These are phyloP conservation scores for Cruciata laevipes DNA, from an alignment of 257 asterid species.

Conservation along the genomic window DNA sequence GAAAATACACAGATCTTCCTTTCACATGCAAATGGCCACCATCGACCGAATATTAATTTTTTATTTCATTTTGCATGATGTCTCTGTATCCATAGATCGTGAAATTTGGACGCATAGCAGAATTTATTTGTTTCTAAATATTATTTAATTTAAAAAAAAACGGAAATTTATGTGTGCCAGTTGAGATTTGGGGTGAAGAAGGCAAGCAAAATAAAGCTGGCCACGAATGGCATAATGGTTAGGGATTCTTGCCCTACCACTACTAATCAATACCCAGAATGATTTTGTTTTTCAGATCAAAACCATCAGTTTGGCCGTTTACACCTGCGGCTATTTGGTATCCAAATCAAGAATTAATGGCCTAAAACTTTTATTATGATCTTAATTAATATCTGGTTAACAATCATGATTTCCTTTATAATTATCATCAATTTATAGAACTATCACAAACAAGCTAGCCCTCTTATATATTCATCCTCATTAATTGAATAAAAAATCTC, in stretches of 20 bases:
- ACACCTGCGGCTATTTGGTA: background rate
- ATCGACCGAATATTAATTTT: background rate
- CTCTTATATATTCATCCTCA: too few species aligned
- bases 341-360: background rate
- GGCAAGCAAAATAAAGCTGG: conserved; percentile 1
- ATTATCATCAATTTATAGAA: too few species aligned
- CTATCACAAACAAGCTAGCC: too few species aligned
- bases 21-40: background rate
- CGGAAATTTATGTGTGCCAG: background rate
- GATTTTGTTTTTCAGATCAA: background rate
- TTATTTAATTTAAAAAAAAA: background rate
- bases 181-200: background rate
- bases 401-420: too few species aligned
- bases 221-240: background rate
- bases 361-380: background rate
- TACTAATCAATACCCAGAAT: background rate
- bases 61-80: background rate
- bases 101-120: background rate
- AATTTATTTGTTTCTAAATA: background rate
- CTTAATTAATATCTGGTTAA: too few species aligned
- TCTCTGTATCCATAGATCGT: background rate
- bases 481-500: too few species aligned
- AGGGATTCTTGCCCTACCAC: background rate
- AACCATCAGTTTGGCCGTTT: background rate
- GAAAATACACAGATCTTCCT: background rate